Evolutionary conservation across 2,329 filamentous ascomycete species (phyloP).

Genomic region (Rugonectria rugulosa): DNA sequence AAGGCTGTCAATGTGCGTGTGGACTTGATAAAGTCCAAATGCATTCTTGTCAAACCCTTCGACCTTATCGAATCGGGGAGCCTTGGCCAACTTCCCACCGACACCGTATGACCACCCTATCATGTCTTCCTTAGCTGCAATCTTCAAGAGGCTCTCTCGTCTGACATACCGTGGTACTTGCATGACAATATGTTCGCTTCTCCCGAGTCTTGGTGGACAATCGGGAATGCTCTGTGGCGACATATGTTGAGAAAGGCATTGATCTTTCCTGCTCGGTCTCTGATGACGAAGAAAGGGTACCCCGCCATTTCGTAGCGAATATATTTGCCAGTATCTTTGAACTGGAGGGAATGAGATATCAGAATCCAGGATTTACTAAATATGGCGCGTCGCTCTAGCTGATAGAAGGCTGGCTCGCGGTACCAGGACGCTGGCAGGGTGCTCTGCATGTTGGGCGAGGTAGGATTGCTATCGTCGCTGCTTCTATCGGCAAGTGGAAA

Average conservation of each 20-base stretch:
- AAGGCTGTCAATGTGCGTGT: constrained; percentile 58
- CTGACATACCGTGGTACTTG: constrained; percentile 61
- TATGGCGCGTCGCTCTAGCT: constrained; percentile 61
- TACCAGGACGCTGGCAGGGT: constrained; percentile 59
- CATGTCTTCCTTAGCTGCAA: background rate
- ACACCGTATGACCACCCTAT: constrained; percentile 66
- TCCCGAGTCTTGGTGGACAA: constrained; percentile 59
- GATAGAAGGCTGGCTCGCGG: constrained; percentile 55
- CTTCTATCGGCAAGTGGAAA: too few relatives aligned
- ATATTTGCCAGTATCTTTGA: constrained; percentile 60
- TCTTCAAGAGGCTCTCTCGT: too few relatives aligned
- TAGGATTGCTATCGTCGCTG: too few relatives aligned
- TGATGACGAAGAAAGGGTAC: constrained; percentile 60
- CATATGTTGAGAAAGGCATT: constrained; percentile 71
- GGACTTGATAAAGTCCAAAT: constrained; percentile 63
- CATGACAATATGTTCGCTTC: constrained; percentile 62
- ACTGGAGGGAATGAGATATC: constrained; percentile 57
- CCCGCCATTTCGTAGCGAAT: constrained; percentile 61
- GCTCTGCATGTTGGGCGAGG: too few relatives aligned
- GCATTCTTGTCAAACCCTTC: constrained; percentile 61
- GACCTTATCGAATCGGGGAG: constrained; percentile 64
- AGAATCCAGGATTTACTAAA: constrained; percentile 63
- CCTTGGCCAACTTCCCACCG: constrained; percentile 65
- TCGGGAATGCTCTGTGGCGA: constrained; percentile 65
- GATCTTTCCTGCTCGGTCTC: constrained; percentile 58